Evolutionary conservation across 2,329 filamentous ascomycete species (phyloP), one percentile per base, ranked within the genome.

Genomic region (Monosporascus sp.): DNA sequence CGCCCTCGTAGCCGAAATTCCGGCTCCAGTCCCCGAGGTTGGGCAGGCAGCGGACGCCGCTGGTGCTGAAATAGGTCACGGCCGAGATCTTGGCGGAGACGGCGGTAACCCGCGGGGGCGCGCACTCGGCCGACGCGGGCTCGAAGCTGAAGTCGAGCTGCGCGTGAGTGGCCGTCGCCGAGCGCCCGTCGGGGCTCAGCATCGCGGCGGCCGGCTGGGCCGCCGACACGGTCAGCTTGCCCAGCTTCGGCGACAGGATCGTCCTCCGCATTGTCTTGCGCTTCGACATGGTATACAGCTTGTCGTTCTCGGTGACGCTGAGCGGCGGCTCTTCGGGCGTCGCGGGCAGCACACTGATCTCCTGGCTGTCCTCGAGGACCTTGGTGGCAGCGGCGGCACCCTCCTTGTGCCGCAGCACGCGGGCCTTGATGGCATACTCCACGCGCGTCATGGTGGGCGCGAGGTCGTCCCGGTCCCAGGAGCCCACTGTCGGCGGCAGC

Each of bases 381-480:
- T 70, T 71, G 44, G 37, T 53, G 35, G 53, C 62, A 39, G 63
- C 60, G 35, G 48, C 56, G 18, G 47, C 60, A 20, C 57, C 25
- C 7, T 64, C 69, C 52, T 65, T 68, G 53, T 65, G 68, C 59
- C 60, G 63, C 45, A 69, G 63, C 17, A 75, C 66, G 37, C 77
- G 71, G 9, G 77, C 80, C 60, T 76, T 76, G 63, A 84, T 65
- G 47, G 62, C 62, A 63, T 84, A 84, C 60, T 81, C 73, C 38
- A 83, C 70, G 17, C 72, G 70, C 18, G 78, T 73, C 78, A 82
- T 83, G 43, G 76, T 69, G 0, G 81, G 81, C 0, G 79, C 67
- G 59, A 81, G 72, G 58, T 84, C 81, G 58, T 82, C 76, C 57
- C 70, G 72, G 52, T 77, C 72, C 79, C 80, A 83, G 60, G 66